Percentiles rank a stretch among this genome's conserved stretches.
Evolutionary conservation across 345 rosid species (phyloP).

Genomic region (Eucalyptus grandis): DNA sequence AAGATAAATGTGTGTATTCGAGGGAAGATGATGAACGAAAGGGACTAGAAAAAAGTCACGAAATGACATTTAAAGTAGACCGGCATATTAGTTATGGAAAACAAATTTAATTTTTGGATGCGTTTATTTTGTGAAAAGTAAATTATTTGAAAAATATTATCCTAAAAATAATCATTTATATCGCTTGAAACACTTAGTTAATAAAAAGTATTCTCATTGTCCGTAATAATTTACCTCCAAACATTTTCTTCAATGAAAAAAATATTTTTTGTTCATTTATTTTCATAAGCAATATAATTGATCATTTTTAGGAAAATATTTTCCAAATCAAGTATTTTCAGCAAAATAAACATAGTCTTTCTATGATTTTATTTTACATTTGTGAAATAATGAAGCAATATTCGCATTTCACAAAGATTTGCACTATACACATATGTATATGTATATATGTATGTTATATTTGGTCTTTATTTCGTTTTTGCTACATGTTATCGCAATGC

Average conservation of each 20-base stretch:
- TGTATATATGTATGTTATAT: background rate
- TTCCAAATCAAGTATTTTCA: accelerated
- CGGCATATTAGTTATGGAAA: background rate
- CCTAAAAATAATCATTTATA: accelerated
- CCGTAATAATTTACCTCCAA: background rate
- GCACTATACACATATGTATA: background rate
- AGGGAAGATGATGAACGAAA: background rate
- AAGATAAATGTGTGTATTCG: background rate
- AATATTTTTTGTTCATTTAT: too few species aligned
- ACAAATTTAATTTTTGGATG: background rate
- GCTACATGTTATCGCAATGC: background rate
- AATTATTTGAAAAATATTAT: accelerated
- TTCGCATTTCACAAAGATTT: background rate
- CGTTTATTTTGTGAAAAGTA: accelerated
- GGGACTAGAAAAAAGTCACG: background rate
- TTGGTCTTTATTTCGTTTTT: background rate
- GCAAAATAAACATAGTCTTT: accelerated
- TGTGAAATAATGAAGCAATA: background rate
- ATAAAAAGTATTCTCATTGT: too few species aligned
- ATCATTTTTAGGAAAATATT: too few species aligned
- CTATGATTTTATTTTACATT: background rate
- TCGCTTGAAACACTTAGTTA: accelerated
- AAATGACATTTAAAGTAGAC: too few species aligned
- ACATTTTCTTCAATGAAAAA: too few species aligned
- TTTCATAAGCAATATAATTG: too few species aligned